Evolutionary conservation across 805 yeast species (phyloP), one percentile per base, ranked within the genome.

Genomic region (Priceomyces fermenticarens): DNA sequence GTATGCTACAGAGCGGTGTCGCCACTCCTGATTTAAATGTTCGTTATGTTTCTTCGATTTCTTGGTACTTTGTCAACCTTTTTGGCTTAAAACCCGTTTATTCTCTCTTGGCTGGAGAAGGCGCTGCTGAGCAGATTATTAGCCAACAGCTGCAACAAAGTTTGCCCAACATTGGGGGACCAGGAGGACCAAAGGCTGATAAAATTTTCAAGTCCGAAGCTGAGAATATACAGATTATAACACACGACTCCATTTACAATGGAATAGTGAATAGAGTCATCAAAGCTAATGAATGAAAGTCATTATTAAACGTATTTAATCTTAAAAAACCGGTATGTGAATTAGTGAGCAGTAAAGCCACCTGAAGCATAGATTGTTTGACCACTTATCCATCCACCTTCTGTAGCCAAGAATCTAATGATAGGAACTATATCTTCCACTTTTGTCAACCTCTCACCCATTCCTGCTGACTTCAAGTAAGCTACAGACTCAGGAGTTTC

Each of bases 31-130:
- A 91, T 53, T 70, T 93, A 43, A 93, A 90, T 57, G 96, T 83
- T 7, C 70, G 95, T 20, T 93, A 96, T 80, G 98, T 93, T 12
- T 83, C 93, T 29, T 82, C 96, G 2, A 84, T 93, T 14, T 88
- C 97, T 4, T 93, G 98, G 98, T 93, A 91, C 60, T 87, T 93
- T 60, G 85, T 91, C 40, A 86, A 88, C 41, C 77, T 88, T 45
- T 62, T 90, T 38, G 98, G 98, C 23, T 73, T 93, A 45, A 78
- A 79, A 49, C 85, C 96, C 0, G 81, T 93, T 1, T 85, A 83
- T 58, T 75, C 85, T 30, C 72, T 91, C 39, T 47, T 89, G 6
- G 73, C 88, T 48, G 81, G 80, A 10, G 79, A 75, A 43, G 56
- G 66, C 3, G 61, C 67, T 5, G 67, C 75, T 35, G 78, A 71